Evolutionary conservation across 1,139 yeast genomes (phyloP), one percentile per base, ranked within the genome.

Genomic region (Suhomyces wounanorum): DNA sequence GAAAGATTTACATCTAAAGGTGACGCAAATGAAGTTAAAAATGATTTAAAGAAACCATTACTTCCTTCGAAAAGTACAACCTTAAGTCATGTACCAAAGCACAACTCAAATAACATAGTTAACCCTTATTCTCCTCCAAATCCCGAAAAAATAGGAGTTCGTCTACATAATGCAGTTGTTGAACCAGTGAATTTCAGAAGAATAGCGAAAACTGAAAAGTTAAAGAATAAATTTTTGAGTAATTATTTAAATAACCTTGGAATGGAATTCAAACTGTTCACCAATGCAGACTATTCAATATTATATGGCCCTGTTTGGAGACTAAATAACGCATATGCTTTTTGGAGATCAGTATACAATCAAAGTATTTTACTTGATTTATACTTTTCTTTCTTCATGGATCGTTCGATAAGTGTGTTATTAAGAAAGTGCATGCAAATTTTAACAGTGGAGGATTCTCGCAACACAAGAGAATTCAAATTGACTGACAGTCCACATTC

Each of bases 311-410:
- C 76, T 1, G 66, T 68, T 6, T 70, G 75, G 72, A 59, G 56
- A 31, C 48, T 53, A n/a, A 50, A 55, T 9, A 57, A 59, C 26
- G 49, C 58, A n/a, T 53, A 58, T 26, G 48, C 51, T 18, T 60
- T 74, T 37, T 73, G 77, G 77, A 52, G 59, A n/a, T 50, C 64
- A 0, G 62, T 72, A 8, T 68, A 64, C 48, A 62, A 66, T 49
- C 68, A 67, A 40, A 62, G 70, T 31, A 60, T 60, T 16, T 57
- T 63, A 10, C 54, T 67, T 33, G 61, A 65, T 21, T 61, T 70
- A 7, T 72, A 69, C 51, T 72, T 67, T 53, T 61, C 67, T 2
- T 74, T 73, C 51, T 68, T 75, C 52, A 65, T 75, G 60, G 79
- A 75, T 51, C 65, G 75, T 44, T 65, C 77, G 0, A 61, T 74